Percentiles rank a stretch among this genome's conserved stretches.
phyloP scores from a whole-genome alignment of 345 rosid species.

The Pseudoturritis turrita region DNA sequence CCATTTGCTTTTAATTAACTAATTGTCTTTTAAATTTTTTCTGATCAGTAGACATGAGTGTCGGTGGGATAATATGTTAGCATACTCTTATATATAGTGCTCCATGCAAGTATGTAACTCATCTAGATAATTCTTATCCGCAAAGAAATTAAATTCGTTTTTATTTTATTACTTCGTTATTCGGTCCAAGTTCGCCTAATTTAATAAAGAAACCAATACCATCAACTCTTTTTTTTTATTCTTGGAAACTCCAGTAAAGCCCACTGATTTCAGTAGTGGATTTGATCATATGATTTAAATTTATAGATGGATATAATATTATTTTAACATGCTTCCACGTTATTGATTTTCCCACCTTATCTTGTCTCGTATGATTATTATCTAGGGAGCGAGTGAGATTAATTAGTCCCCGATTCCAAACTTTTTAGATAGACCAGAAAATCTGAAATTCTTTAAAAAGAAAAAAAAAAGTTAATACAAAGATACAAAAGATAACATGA shows the following conservation, averaged over 20 bases:
- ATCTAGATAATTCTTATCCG: constrained; percentile 15
- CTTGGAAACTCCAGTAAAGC: background rate
- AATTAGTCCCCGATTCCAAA: background rate
- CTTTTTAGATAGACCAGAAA: background rate
- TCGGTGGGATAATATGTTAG: background rate
- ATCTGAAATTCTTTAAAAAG: background rate
- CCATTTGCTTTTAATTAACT: constrained; percentile 43
- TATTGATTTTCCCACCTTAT: background rate
- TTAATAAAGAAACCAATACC: background rate
- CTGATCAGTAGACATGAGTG: background rate
- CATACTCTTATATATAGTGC: constrained; percentile 17
- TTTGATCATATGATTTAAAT: background rate
- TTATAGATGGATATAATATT: background rate
- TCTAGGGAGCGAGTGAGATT: too few species aligned
- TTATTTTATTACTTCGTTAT: background rate
- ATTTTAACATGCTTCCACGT: background rate
- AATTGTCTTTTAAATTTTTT: background rate
- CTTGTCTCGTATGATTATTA: background rate
- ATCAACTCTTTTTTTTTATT: background rate
- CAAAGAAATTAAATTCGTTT: background rate
- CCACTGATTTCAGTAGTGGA: constrained; percentile 19
- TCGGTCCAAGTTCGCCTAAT: constrained; percentile 3
- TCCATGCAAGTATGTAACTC: background rate
- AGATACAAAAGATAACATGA: background rate
- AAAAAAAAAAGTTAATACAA: background rate